A percentile compares a stretch with the other conserved stretches of the same genome.
These are phyloP conservation scores for Cyclotella kingstonii DNA, from an alignment of 108 stramenopile genomes.

Conservation along the genomic window DNA sequence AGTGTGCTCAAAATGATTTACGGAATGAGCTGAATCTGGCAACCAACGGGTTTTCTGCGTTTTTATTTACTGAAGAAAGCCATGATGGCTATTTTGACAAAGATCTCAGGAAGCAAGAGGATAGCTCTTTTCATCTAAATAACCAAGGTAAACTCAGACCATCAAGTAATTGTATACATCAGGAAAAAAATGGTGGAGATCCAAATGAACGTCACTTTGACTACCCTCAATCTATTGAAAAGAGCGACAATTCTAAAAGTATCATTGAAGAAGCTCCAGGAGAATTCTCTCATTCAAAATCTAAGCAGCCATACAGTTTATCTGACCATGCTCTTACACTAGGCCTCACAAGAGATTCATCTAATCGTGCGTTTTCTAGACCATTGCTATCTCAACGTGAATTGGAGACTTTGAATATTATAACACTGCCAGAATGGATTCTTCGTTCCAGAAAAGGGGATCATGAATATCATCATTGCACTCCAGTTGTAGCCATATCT, in stretches of 20 bases:
- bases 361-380: slow-evolving; percentile 22
- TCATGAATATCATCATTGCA: background rate
- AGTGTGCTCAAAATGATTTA: slow-evolving; percentile 29
- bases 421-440: slow-evolving; percentile 41
- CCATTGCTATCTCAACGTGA: slow-evolving; percentile 38
- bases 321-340: slow-evolving; percentile 36
- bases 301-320: slow-evolving; percentile 20
- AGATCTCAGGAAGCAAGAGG: background rate
- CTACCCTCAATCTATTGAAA: slow-evolving; percentile 3
- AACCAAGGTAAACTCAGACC: background rate
- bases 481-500: background rate
- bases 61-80: slow-evolving; percentile 39
- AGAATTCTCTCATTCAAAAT: background rate
- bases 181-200: no score
- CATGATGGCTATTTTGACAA: slow-evolving; percentile 40
- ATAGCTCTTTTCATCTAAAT: background rate
- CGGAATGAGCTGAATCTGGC: slow-evolving; percentile 42
- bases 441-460: slow-evolving; percentile 7
- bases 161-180: no score
- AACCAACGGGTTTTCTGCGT: slow-evolving; percentile 24
- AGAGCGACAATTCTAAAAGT: background rate
- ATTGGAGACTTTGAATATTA: slow-evolving; percentile 31
- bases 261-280: background rate
- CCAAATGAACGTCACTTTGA: background rate
- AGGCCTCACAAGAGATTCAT: slow-evolving; percentile 19